Evolutionary conservation across 2,329 filamentous ascomycete species (phyloP), one percentile per base, ranked within the genome.

Genomic region (Amesomyces nigricolor): DNA sequence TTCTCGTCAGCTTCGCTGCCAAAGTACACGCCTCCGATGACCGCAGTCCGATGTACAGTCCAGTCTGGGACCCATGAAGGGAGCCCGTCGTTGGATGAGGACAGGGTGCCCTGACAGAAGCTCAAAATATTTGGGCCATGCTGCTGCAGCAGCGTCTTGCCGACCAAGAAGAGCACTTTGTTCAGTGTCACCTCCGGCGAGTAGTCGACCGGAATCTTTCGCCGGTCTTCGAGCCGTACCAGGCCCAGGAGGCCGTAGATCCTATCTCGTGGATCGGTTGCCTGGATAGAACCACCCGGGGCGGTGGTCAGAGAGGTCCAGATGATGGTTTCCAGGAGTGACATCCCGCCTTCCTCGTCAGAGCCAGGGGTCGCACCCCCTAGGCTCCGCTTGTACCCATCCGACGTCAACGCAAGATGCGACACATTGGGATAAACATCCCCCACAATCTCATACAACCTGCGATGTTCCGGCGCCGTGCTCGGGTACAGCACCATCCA

Each of bases 401-500:
- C 35, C 37, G 43, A 47, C 16, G 43, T 22, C 43, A 53, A 26
- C 37, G 26, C 7, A 19, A 53, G 37, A 35, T 53, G 43, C 5
- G 51, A 40, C n/a, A 53, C 35, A 22, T 42, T 53, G 3, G 51
- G 38, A 22, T 49, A 48, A 4, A 54, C 29, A 13, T 54, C 51
- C 7, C 29, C 39, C 45, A 49, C 6, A 16, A 54, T 17, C 30
- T 17, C 17, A 10, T 49, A 54, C 17, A 54, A 39, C 38, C 51
- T 17, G 3, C 38, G 45, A 17, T 54, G 30, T 8, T 54, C 29
- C 4, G 51, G 46, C 14, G 29, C 51, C 8, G 51, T 54, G 22
- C 17, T 54, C 19, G 51, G 51, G 17, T 54, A 54, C 8, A 49
- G 39, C 13, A 54, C 19, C 51, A 54, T 54, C 51, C 46, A 54